Evolutionary conservation across 352 stramenopile genomes (phyloP), one percentile per base, ranked within the genome.

Genomic region (Pythium sp.): DNA sequence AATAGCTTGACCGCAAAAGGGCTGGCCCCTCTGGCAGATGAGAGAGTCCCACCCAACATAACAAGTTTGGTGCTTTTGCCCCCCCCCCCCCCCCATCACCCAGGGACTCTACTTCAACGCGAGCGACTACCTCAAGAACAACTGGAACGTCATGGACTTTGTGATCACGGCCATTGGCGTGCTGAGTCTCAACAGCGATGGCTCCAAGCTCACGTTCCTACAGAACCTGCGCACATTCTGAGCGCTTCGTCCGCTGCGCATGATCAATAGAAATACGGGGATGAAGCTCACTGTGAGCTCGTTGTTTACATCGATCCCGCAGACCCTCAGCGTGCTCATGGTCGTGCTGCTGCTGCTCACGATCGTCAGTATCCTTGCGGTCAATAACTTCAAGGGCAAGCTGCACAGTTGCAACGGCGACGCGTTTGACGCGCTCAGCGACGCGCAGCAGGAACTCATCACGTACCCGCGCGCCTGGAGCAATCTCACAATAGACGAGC

Each of bases 81-180:
- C n/a, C n/a, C n/a, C n/a, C n/a, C n/a, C n/a, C n/a, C n/a, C n/a
- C n/a, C n/a, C 97, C 11, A 69, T 97, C 5, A 84, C 86, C 1
- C 66, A 92, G 24, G 92, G 92, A 5, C 89, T 94, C 38, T 54
- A 93, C 30, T 64, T 89, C 12, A 77, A 83, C 30, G 56, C 82
- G 30, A 74, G 83, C 46, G 74, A 72, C 18, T 98, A 97, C 61
- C 68, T 97, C 3, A 78, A 82, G 32, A 90, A 94, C 62, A 70
- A 71, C 30, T 98, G 92, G 91, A 98, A 98, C 70, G 64, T 91
- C 20, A 83, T 98, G 62, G 93, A 98, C 61, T 97, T 97, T 64
- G 66, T 92, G 24, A 94, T 97, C 62, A 93, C 94, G 7, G 62
- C 77, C 59, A 57, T 95, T 68, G 78, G 79, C 68, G 61, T 59